Percentiles rank a stretch among this genome's conserved stretches.
Conservation (phyloP, 2,329 filamentous ascomycete genomes). For the Colletotrichum musae region DNA sequence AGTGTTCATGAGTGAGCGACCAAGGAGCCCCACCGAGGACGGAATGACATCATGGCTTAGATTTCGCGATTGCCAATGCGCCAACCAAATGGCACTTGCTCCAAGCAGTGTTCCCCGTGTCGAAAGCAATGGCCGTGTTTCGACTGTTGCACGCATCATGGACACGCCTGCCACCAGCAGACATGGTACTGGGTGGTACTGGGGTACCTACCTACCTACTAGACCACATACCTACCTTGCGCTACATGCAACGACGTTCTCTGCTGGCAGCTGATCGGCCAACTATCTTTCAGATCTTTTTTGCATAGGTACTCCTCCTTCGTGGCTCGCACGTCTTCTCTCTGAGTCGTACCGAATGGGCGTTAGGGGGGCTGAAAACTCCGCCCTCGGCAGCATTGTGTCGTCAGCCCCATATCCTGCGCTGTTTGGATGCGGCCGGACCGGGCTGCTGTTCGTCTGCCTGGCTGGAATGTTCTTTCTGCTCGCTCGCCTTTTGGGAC, state of each 20-base stretch:
- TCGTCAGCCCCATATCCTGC: slow-evolving; percentile 18
- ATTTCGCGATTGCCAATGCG: slow-evolving; percentile 9
- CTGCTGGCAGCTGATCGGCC: neutral
- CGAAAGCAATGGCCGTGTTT: neutral
- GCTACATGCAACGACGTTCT: slow-evolving; percentile 9
- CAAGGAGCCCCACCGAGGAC: slow-evolving; percentile 16
- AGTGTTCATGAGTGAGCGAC: neutral
- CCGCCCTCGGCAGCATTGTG: slow-evolving; percentile 18
- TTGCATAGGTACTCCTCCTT: no score
- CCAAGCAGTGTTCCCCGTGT: no score
- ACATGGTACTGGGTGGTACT: neutral
- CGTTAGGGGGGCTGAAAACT: slow-evolving; percentile 7
- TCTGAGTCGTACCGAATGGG: neutral
- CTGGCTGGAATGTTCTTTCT: no score
- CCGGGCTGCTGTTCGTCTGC: slow-evolving; percentile 15
- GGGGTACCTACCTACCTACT: no score
- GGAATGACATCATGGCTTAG: slow-evolving; percentile 36
- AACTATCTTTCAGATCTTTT: neutral
- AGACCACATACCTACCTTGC: neutral
- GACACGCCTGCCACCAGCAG: slow-evolving; percentile 16
- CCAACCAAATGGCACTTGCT: slow-evolving; percentile 34
- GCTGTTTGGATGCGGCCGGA: slow-evolving; percentile 24
- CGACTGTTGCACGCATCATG: slow-evolving; percentile 28
- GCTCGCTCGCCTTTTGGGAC: slow-evolving; percentile 13
- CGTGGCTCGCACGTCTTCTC: neutral